A percentile compares a stretch with the other conserved stretches of the same genome.
Conservation (phyloP, 805 yeast genomes). For the Lachancea fermentati region DNA sequence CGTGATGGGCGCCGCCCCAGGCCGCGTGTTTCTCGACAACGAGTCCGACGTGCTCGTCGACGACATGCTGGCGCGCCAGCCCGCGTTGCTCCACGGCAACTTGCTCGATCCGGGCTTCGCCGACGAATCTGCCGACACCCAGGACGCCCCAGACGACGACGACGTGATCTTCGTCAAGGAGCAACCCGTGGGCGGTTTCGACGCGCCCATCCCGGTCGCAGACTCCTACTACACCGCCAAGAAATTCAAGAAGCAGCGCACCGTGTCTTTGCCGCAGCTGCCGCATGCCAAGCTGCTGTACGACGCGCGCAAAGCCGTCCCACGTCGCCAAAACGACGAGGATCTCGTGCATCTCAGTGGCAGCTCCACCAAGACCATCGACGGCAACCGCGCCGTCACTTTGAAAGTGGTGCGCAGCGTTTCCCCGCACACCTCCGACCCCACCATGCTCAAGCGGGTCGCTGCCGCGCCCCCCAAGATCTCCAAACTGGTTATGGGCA, state of each 20-base stretch:
- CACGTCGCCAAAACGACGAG: slow-evolving; percentile 27
- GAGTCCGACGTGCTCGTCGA: slow-evolving; percentile 16
- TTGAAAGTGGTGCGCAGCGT: slow-evolving; percentile 19
- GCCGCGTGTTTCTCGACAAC: slow-evolving; percentile 9
- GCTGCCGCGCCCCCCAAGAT: slow-evolving; percentile 7
- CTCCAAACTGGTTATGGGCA: slow-evolving; percentile 8
- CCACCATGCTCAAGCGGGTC: slow-evolving; percentile 7
- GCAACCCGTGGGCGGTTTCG: slow-evolving; percentile 16
- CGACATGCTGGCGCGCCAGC: slow-evolving; percentile 25
- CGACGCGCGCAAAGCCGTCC: slow-evolving; percentile 16
- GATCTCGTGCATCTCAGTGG: slow-evolving; percentile 31
- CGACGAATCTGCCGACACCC: slow-evolving; percentile 10
- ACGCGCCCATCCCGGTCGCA: not conserved
- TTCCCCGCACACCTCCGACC: slow-evolving; percentile 15
- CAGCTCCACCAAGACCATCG: slow-evolving; percentile 28
- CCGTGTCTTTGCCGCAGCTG: slow-evolving; percentile 50
- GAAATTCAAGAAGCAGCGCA: slow-evolving; percentile 40
- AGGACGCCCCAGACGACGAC: slow-evolving; percentile 18
- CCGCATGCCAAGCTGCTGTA: slow-evolving; percentile 44
- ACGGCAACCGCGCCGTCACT: slow-evolving; percentile 25
- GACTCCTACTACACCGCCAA: slow-evolving; percentile 18
- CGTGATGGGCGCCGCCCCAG: slow-evolving; percentile 6
- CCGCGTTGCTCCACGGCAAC: slow-evolving; percentile 19
- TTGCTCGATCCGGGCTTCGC: slow-evolving; percentile 15
- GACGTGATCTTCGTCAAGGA: slow-evolving; percentile 29